Conservation (phyloP, 1,284 basidiomycete species). For the Cutaneotrichosporon mucoides region DNA sequence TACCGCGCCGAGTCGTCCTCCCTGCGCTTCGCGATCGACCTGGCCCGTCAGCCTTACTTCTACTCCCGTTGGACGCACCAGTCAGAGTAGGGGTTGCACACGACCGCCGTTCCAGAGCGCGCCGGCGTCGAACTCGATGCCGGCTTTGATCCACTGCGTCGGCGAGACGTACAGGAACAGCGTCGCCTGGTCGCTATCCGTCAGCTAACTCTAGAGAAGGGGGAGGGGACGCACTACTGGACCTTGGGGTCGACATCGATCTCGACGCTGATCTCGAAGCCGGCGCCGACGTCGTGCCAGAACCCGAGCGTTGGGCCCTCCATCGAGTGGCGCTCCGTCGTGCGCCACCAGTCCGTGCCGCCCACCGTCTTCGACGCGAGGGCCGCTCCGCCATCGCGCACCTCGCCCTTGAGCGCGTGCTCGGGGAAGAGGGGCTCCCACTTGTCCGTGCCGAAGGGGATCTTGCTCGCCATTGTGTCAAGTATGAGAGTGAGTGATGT, state of each 20-base stretch:
- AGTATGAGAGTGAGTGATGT: too few species aligned
- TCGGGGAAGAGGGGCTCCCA: constrained; percentile 9
- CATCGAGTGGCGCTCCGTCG: constrained; percentile 18
- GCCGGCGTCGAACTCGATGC: constrained; percentile 30
- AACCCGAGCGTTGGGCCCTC: constrained; percentile 25
- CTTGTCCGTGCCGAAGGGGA: constrained; percentile 9
- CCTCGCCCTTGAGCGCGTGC: constrained; percentile 3
- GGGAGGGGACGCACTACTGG: constrained; percentile 17
- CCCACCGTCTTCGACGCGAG: constrained; percentile 6
- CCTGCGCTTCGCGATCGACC: constrained; percentile 19
- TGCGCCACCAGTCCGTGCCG: constrained; percentile 36
- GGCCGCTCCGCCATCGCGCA: constrained; percentile 2
- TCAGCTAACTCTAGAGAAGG: too few species aligned
- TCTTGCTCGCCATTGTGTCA: background rate
- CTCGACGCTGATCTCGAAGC: constrained; percentile 28
- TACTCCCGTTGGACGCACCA: constrained; percentile 22
- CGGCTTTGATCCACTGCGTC: constrained; percentile 32
- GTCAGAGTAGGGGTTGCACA: constrained; percentile 33
- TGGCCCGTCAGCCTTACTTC: background rate
- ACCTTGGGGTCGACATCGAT: constrained; percentile 16
- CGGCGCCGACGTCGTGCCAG: constrained; percentile 13
- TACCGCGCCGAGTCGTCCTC: constrained; percentile 13
- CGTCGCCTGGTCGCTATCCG: constrained; percentile 29
- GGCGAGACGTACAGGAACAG: constrained; percentile 27
- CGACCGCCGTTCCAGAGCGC: constrained; percentile 28